Evolutionary conservation across 2,329 filamentous ascomycete species (phyloP).

Genomic region (Byssothecium circinans): DNA sequence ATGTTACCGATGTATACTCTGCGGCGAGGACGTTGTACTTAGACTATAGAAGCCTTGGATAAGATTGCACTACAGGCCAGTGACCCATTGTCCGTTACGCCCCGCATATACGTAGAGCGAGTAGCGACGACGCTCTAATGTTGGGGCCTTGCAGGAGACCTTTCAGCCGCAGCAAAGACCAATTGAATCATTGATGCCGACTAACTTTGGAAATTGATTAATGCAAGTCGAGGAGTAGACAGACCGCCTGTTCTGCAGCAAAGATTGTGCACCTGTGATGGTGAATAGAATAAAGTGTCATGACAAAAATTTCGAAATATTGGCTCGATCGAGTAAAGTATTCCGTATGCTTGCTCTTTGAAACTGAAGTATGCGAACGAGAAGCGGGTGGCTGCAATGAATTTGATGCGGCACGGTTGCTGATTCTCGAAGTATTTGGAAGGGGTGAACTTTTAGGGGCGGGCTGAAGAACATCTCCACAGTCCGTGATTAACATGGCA

Average conservation of each 20-base stretch:
- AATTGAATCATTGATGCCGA: background rate
- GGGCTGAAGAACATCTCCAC: background rate
- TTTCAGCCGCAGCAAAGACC: background rate
- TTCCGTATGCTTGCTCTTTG: no score
- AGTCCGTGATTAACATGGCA: no score
- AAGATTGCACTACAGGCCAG: no score
- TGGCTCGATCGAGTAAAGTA: no score
- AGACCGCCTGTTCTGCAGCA: no score
- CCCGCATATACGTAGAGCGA: background rate
- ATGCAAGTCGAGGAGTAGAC: background rate
- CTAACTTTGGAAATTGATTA: no score
- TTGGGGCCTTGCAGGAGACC: background rate
- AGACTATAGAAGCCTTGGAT: no score
- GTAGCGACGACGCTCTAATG: background rate
- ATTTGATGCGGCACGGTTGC: conserved; percentile 1
- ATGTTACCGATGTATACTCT: background rate
- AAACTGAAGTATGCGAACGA: no score
- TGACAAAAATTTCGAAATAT: no score
- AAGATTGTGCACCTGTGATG: no score
- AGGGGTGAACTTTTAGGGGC: background rate
- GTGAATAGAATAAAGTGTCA: no score
- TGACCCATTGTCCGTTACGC: background rate
- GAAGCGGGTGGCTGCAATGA: conserved; percentile 2
- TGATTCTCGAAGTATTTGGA: background rate
- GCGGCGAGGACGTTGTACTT: no score